Percentiles rank a stretch among this genome's conserved stretches.
phyloP scores from a whole-genome alignment of 2,329 filamentous ascomycete species.

The Paramyrothecium sp. region DNA sequence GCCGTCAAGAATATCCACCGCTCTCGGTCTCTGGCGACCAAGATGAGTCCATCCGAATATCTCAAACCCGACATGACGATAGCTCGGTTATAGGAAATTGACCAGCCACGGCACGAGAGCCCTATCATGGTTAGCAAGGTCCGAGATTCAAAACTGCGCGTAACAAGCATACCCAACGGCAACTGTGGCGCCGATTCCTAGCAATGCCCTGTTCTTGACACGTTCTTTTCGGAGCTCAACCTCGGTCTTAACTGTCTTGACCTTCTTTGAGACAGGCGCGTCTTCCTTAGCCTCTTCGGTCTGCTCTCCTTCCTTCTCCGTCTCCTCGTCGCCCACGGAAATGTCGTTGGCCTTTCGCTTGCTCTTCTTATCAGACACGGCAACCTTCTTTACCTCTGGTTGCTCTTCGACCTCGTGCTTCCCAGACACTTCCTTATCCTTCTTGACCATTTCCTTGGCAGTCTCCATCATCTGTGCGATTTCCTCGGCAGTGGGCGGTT shows the following conservation, averaged over 20 bases:
- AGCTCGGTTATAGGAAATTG: slow-evolving; percentile 41
- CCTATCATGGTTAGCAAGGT: slow-evolving; percentile 17
- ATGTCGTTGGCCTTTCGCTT: slow-evolving; percentile 78
- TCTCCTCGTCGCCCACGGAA: slow-evolving; percentile 60
- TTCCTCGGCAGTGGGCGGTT: slow-evolving; percentile 73
- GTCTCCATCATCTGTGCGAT: slow-evolving; percentile 80
- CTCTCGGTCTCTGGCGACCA: not conserved
- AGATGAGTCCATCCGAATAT: no score
- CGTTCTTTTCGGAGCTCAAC: slow-evolving; percentile 80
- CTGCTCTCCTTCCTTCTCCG: slow-evolving; percentile 26
- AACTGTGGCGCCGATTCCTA: slow-evolving; percentile 83
- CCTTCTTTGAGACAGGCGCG: slow-evolving; percentile 65
- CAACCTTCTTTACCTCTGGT: slow-evolving; percentile 33
- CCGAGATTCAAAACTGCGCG: slow-evolving; percentile 2
- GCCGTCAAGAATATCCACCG: not conserved
- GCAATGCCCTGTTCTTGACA: slow-evolving; percentile 79
- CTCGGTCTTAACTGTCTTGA: slow-evolving; percentile 82
- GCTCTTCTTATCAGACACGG: slow-evolving; percentile 45
- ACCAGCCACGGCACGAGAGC: slow-evolving; percentile 52
- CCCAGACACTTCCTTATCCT: slow-evolving; percentile 48
- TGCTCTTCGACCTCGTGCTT: slow-evolving; percentile 42
- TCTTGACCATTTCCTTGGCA: slow-evolving; percentile 85
- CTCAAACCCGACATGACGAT: no score
- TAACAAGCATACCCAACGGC: slow-evolving; percentile 69
- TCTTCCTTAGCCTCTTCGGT: slow-evolving; percentile 32